Evolutionary conservation across 1,139 yeast species (phyloP), one percentile per base, ranked within the genome.

Genomic region (Zhuliangozyma parablackwelliae): DNA sequence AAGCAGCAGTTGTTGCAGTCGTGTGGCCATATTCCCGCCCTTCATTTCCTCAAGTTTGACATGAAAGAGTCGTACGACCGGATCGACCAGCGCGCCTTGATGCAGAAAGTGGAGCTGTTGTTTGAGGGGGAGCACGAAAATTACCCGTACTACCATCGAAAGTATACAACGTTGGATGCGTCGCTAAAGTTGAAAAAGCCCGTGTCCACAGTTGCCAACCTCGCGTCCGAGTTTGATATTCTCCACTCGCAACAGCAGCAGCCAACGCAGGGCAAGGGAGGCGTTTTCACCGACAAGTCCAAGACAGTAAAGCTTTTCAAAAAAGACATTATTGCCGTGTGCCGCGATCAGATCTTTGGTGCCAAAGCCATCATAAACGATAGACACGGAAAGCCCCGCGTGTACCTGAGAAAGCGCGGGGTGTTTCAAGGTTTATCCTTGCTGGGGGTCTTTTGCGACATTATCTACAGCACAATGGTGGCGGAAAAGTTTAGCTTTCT

Each of bases 371-470:
- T 36, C 41, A 45, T 38, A 34, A 43, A 37, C 23, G 34, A 35
- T 41, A 33, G 36, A 26, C 9, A 31, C 28, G 25, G 37, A 16
- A 31, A 37, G 33, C 21, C 35, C 40, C 27, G 43, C 34, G 16
- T 50, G 7, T 67, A 46, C 43, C 24, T 58, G 23, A 66, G 95
- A 41, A 72, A 61, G 29, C 59, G 66, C 9, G 98, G 98, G 0
- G 72, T 92, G 0, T 92, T 85, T 37, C 98, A 92, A 59, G 98
- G 98, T 0, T 78, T 88, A 7, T 79, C 83, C 1, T 59, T 90
- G 11, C 94, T 96, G 46, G 74, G 87, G 1, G 63, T 80, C 2
- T 66, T 92, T 28, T 89, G 96, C 47, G 87, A 89, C 47, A 51
- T 89, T 5, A 77, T 86, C 1, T 84, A 85, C 49, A 86, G 84